Percentiles rank a stretch among this genome's conserved stretches.
phyloP scores from a whole-genome alignment of 2,329 filamentous ascomycete genomes.

The Orbilia brochopaga region DNA sequence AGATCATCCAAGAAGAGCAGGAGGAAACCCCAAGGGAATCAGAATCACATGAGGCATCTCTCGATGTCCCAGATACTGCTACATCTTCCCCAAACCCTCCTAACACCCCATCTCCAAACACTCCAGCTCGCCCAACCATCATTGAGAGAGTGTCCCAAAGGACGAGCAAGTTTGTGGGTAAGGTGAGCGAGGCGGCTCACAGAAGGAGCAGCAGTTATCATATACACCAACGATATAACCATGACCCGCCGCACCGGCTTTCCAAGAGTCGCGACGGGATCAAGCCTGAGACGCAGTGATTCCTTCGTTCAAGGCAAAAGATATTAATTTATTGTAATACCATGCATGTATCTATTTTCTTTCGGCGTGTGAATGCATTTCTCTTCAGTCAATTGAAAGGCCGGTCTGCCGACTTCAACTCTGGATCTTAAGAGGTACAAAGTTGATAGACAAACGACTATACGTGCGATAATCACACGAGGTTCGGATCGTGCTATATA shows the following conservation, averaged over 20 bases:
- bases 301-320: background rate
- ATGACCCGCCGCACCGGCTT: conserved; percentile 7
- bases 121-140: conserved; percentile 29
- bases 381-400: too few species aligned
- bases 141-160: conserved; percentile 26
- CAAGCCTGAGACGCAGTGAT: conserved; percentile 12
- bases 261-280: conserved; percentile 37
- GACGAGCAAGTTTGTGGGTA: conserved; percentile 28
- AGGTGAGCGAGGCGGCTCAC: conserved; percentile 18
- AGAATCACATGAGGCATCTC: background rate
- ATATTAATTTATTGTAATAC: background rate
- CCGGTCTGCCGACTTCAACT: too few species aligned
- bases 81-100: background rate
- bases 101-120: conserved; percentile 4
- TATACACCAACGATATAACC: conserved; percentile 3
- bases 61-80: conserved; percentile 21
- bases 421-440: too few species aligned
- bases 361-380: background rate
- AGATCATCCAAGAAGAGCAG: background rate
- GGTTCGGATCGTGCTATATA: too few species aligned
- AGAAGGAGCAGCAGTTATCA: conserved; percentile 27
- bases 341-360: background rate
- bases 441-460: too few species aligned
- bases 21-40: background rate
- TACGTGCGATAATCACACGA: too few species aligned